Conservation (phyloP, 2,329 filamentous ascomycete genomes). For the Alternaria burnsii region DNA sequence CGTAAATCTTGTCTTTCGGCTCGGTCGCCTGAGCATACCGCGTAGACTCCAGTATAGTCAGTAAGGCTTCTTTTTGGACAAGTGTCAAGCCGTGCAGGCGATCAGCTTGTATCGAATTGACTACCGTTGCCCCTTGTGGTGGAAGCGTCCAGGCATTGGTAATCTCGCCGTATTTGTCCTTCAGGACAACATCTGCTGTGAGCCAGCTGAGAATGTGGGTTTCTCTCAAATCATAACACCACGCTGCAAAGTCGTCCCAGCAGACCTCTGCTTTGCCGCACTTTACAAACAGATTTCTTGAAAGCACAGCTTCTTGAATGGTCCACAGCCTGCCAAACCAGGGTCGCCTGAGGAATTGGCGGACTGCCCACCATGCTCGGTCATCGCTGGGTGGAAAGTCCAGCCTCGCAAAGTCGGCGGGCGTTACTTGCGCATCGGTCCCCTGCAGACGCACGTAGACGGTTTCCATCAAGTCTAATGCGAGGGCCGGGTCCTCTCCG, state of each 20-base stretch:
- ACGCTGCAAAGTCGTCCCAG: constrained; percentile 35
- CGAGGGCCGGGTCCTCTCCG: constrained; percentile 20
- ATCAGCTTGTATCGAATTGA: constrained; percentile 22
- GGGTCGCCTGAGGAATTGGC: constrained; percentile 23
- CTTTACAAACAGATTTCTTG: constrained; percentile 23
- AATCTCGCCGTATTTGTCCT: constrained; percentile 2
- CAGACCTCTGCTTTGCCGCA: constrained; percentile 25
- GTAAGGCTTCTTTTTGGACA: constrained; percentile 11
- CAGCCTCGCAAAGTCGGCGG: constrained; percentile 28
- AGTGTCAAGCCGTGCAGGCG: constrained; percentile 12
- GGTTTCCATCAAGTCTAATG: constrained; percentile 27
- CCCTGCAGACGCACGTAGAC: constrained; percentile 23
- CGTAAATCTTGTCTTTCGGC: constrained; percentile 39
- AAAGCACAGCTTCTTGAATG: constrained; percentile 35
- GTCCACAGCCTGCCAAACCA: constrained; percentile 40
- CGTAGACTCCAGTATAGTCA: constrained; percentile 26
- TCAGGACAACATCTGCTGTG: constrained; percentile 5
- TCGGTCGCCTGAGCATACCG: constrained; percentile 34
- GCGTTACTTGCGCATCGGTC: constrained; percentile 20
- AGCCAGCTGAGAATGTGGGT: constrained; percentile 25
- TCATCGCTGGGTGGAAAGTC: constrained; percentile 20
- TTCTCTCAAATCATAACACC: constrained; percentile 21
- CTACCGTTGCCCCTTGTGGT: constrained; percentile 14
- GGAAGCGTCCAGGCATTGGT: not conserved
- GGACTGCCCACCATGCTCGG: constrained; percentile 25